Conservation (phyloP, 805 yeast species). For the Wickerhamomyces bisporus region DNA sequence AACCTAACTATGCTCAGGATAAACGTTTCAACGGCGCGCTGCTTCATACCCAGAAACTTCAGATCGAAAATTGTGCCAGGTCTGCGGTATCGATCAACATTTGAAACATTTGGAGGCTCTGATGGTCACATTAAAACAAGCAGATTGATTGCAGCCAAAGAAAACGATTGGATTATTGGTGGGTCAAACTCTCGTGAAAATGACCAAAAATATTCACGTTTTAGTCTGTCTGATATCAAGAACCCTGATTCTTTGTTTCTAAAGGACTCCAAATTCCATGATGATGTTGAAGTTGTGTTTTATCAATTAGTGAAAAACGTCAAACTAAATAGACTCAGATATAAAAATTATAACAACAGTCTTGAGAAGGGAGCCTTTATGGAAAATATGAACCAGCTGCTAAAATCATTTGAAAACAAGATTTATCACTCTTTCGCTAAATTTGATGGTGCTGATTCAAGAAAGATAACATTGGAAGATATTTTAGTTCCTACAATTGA, state of each 20-base stretch:
- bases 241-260: no score
- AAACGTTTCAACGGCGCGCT: no score
- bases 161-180: slow-evolving; percentile 1
- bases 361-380: background rate
- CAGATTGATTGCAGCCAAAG: background rate
- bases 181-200: no score
- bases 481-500: slow-evolving; percentile 6
- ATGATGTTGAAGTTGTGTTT: background rate
- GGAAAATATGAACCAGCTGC: background rate
- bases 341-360: background rate
- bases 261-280: background rate
- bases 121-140: no score
- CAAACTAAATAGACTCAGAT: background rate
- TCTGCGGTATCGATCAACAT: no score
- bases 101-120: no score
- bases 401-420: slow-evolving; percentile 2
- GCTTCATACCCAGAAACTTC: no score
- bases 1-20: no score
- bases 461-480: background rate
- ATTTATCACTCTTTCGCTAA: background rate
- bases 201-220: background rate
- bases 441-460: background rate
- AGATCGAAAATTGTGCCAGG: no score
- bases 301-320: background rate
- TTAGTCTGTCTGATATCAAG: background rate